Percentiles rank a stretch among this genome's conserved stretches.
phyloP scores from a whole-genome alignment of 768 basidiomycete species.

The Serendipita sp. region DNA sequence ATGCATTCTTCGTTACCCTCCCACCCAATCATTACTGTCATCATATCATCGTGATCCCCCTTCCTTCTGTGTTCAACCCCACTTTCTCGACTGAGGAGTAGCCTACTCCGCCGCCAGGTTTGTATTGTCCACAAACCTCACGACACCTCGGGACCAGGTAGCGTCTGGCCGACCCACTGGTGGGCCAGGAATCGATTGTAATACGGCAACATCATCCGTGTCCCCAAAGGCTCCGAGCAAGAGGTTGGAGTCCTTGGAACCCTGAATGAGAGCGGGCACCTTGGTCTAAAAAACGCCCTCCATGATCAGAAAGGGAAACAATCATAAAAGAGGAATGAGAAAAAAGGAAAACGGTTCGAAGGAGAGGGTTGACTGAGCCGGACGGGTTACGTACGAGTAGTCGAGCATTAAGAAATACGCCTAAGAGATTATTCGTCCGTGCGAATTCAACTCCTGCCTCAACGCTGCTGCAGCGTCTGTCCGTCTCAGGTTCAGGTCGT shows the following conservation, averaged over 20 bases:
- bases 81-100: background rate
- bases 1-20: no score
- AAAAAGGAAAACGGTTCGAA: no score
- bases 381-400: conserved; percentile 46
- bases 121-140: conserved; percentile 1
- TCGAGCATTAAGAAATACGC: conserved; percentile 74
- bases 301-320: background rate
- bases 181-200: conserved; percentile 9
- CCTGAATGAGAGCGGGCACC: conserved; percentile 79
- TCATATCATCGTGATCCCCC: no score
- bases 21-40: no score
- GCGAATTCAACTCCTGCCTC: conserved; percentile 88
- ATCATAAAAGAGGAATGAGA: no score
- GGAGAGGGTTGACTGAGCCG: background rate
- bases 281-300: conserved; percentile 34
- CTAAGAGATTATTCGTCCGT: conserved; percentile 79
- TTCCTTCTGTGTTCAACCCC: background rate
- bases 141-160: background rate
- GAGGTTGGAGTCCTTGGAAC: conserved; percentile 75
- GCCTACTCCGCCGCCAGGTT: background rate
- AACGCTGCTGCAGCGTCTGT: conserved; percentile 44
- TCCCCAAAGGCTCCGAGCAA: conserved; percentile 73
- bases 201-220: conserved; percentile 23
- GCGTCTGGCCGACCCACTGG: background rate
- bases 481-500: conserved; percentile 15